These are phyloP conservation scores for Nothophoma quercina DNA, from an alignment of 2,329 filamentous ascomycete genomes.

Conservation along the genomic window DNA sequence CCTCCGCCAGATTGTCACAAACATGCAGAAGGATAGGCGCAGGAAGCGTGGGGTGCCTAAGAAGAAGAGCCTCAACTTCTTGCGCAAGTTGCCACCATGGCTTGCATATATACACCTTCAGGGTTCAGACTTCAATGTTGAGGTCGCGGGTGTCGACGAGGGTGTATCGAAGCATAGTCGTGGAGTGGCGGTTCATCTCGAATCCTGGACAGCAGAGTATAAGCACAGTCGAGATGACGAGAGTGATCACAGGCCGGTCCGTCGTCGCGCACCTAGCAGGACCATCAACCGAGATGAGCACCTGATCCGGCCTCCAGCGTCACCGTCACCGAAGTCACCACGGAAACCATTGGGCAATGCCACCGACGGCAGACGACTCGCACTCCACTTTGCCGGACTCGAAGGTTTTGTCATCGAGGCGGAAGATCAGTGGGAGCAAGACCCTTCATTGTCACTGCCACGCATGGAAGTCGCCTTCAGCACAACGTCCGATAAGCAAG, in stretches of 20 bases:
- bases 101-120: constrained; percentile 83
- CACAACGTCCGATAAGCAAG: constrained; percentile 84
- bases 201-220: constrained; percentile 89
- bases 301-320: constrained; percentile 62
- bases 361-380: constrained; percentile 81
- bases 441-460: constrained; percentile 86
- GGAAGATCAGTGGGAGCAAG: constrained; percentile 80
- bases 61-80: constrained; percentile 62
- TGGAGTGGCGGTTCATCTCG: constrained; percentile 84
- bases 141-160: constrained; percentile 87
- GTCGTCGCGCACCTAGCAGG: constrained; percentile 76
- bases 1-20: constrained; percentile 86
- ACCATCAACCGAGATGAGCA: constrained; percentile 67
- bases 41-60: constrained; percentile 49
- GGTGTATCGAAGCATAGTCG: constrained; percentile 82
- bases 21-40: constrained; percentile 67
- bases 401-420: constrained; percentile 93
- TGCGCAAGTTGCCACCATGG: constrained; percentile 84
- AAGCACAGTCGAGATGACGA: constrained; percentile 78
- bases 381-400: constrained; percentile 80
- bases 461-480: constrained; percentile 86
- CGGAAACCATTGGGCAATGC: constrained; percentile 56
- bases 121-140: constrained; percentile 86
- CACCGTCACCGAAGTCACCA: constrained; percentile 57
- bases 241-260: constrained; percentile 62